These are phyloP conservation scores for Epichloe sibirici DNA, from an alignment of 2,329 filamentous ascomycete genomes.

Conservation along the genomic window DNA sequence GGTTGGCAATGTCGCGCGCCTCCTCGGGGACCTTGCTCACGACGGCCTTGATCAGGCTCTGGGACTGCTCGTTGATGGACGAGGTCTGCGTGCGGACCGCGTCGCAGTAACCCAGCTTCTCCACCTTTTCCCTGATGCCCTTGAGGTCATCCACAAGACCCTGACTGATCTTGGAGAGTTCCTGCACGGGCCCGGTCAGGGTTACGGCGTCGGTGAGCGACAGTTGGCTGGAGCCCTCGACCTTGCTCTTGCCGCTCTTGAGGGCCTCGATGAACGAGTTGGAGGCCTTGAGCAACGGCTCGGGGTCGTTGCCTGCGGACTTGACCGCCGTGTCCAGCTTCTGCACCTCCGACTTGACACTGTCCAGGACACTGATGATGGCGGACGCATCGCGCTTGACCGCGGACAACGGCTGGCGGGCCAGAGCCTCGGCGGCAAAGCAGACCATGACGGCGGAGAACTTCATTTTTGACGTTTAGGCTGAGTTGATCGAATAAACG, in stretches of 20 bases:
- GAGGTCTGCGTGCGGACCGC: constrained; percentile 12
- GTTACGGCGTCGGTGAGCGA: constrained; percentile 8
- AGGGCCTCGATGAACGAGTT: constrained; percentile 10
- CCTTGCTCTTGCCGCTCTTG: constrained; percentile 8
- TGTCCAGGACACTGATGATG: constrained; percentile 7
- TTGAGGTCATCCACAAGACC: constrained; percentile 14
- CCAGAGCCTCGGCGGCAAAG: neutral
- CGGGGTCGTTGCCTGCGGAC: constrained; percentile 11
- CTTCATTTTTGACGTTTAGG: neutral
- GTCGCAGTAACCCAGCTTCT: constrained; percentile 16
- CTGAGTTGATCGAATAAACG: neutral
- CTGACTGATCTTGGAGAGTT: constrained; percentile 13
- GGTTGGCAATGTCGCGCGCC: constrained; percentile 15
- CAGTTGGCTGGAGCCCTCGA: constrained; percentile 4
- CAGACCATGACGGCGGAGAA: neutral
- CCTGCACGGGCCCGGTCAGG: constrained; percentile 7
- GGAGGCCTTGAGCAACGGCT: constrained; percentile 9
- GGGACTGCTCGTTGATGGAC: constrained; percentile 12
- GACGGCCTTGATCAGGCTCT: constrained; percentile 17
- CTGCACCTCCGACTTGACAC: constrained; percentile 8
- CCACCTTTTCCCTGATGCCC: constrained; percentile 12
- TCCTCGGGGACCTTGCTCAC: constrained; percentile 17
- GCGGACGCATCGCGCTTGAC: constrained; percentile 5
- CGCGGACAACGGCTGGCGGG: neutral
- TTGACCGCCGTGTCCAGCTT: constrained; percentile 12